These are phyloP conservation scores for Quercus berberidifolia DNA, from an alignment of 306 rosid genomes.

Conservation along the genomic window DNA sequence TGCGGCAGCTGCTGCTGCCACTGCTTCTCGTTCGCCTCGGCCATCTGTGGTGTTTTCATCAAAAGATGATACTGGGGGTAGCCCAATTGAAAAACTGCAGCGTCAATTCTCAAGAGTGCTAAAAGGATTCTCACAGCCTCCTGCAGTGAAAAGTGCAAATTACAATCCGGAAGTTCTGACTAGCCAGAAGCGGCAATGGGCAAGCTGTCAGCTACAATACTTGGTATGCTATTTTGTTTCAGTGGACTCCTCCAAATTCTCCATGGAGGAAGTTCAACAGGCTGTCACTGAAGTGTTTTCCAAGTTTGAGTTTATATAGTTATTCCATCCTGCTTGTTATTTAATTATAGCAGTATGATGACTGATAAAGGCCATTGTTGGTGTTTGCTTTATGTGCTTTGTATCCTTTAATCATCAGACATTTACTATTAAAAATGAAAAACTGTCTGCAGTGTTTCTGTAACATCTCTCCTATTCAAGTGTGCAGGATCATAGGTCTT, in stretches of 20 bases:
- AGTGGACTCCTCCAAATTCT: background rate
- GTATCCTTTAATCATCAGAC: background rate
- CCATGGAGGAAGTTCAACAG: background rate
- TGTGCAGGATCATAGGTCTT: slow-evolving; percentile 85
- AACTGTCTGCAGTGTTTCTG: slow-evolving; percentile 10
- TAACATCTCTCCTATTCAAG: slow-evolving; percentile 24
- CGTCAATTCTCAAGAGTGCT: slow-evolving; percentile 61
- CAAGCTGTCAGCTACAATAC: slow-evolving; percentile 73
- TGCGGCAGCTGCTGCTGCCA: slow-evolving; percentile 62
- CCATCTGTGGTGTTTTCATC: slow-evolving; percentile 77
- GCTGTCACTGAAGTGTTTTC: background rate
- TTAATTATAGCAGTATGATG: slow-evolving; percentile 3
- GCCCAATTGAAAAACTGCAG: slow-evolving; percentile 75
- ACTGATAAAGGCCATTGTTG: background rate
- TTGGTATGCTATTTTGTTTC: slow-evolving; percentile 37
- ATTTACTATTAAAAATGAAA: background rate
- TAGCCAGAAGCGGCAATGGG: slow-evolving; percentile 93
- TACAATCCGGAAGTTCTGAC: slow-evolving; percentile 92
- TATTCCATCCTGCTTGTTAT: background rate
- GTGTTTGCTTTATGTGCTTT: background rate
- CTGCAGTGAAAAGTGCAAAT: slow-evolving; percentile 49
- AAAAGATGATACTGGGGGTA: slow-evolving; percentile 56
- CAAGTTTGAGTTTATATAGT: background rate
- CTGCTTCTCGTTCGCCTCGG: slow-evolving; percentile 58
- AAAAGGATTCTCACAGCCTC: slow-evolving; percentile 71